Conservation (phyloP, 2,329 filamentous ascomycete species). For the Aspergillus sp. region DNA sequence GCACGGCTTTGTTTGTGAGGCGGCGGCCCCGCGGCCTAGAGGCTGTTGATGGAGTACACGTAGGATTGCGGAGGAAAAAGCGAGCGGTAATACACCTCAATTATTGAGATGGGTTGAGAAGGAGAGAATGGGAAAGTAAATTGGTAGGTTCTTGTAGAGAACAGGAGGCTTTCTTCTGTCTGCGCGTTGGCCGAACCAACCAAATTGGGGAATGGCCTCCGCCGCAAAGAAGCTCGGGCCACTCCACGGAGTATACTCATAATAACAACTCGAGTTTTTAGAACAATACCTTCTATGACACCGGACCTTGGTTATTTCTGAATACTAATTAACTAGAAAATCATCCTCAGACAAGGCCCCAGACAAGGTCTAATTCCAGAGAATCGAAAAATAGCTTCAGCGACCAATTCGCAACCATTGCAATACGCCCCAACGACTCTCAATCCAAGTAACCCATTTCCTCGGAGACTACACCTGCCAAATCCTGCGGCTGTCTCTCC, state of each 20-base stretch:
- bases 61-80: neutral
- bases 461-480: conserved; percentile 56
- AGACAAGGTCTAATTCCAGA: neutral
- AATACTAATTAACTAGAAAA: neutral
- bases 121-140: conserved; percentile 1
- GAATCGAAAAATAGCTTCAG: neutral
- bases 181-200: conserved; percentile 9
- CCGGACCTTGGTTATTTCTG: neutral
- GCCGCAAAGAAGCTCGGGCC: conserved; percentile 34
- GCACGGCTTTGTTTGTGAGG: conserved; percentile 21
- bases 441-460: conserved; percentile 59
- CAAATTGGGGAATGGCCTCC: neutral
- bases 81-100: neutral
- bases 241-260: conserved; percentile 16
- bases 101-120: conserved; percentile 14
- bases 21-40: conserved; percentile 35
- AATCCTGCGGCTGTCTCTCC: conserved; percentile 42
- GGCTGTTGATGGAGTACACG: conserved; percentile 2
- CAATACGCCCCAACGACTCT: conserved; percentile 4
- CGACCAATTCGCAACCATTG: neutral
- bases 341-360: neutral
- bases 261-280: neutral
- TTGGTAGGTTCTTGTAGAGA: conserved; percentile 6
- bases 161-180: conserved; percentile 10
- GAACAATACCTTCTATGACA: neutral